Evolutionary conservation across 495 filamentous ascomycete species (phyloP).

Genomic region (Lasiosphaeriaceae sp.): DNA sequence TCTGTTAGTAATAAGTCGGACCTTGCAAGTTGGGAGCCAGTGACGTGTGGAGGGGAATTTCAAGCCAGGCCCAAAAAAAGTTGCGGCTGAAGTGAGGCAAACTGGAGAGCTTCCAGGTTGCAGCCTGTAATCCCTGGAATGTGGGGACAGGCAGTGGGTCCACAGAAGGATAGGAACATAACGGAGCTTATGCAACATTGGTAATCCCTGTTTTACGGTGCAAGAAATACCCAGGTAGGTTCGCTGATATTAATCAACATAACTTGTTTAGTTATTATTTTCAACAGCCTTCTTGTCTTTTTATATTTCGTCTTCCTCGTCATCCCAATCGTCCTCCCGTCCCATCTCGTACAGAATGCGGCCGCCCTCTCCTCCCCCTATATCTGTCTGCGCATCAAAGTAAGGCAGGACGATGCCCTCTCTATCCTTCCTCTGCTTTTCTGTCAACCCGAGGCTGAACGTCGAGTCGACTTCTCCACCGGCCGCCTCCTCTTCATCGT

Average conservation of each 20-base stretch:
- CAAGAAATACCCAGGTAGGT: no score
- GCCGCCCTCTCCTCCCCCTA: slow-evolving; percentile 75
- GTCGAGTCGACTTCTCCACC: slow-evolving; percentile 59
- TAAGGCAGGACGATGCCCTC: slow-evolving; percentile 91
- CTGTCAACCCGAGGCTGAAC: slow-evolving; percentile 85
- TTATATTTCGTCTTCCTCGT: slow-evolving; percentile 92
- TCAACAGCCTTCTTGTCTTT: no score
- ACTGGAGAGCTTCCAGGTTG: no score
- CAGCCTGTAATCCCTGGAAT: no score
- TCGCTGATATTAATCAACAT: no score
- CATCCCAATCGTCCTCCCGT: slow-evolving; percentile 95
- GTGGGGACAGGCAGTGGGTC: no score
- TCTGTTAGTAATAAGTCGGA: no score
- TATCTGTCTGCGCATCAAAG: slow-evolving; percentile 84
- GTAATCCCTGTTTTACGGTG: no score
- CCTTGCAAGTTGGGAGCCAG: not conserved
- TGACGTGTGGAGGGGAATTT: slow-evolving; percentile 21
- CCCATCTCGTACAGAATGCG: slow-evolving; percentile 96
- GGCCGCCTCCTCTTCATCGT: slow-evolving; percentile 33
- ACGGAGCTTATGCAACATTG: no score
- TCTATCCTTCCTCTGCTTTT: slow-evolving; percentile 76
- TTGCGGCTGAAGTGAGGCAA: slow-evolving; percentile 5
- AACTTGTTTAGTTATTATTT: no score
- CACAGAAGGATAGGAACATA: not conserved
- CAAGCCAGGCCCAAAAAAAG: not conserved